Evolutionary conservation across 345 rosid genomes (phyloP), one percentile per base, ranked within the genome.

Genomic region (Citrus sp.): DNA sequence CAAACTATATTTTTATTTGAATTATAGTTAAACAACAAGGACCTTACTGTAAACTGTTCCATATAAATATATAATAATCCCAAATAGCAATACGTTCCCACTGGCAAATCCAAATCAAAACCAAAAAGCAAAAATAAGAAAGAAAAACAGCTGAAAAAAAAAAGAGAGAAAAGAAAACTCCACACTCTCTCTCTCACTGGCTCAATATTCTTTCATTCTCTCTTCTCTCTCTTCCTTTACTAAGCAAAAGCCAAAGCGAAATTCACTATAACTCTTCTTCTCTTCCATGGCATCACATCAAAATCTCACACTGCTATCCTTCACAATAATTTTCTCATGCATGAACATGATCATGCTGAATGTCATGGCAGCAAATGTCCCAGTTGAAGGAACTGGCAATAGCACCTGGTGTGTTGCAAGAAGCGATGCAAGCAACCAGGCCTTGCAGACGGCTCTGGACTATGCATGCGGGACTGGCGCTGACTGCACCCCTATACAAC

Each of bases 401-500:
- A 18, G 38, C 25, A 28, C 60, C 73, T 93, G 97, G 97, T 93
- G 97, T n/a, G 97, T 93, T 7, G 91, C 88, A 12, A 84, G 97
- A 79, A 90, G 90, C 42, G 95, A 90, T 63, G 94, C 94, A 7
- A 91, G 85, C 72, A 77, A 58, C 83, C 85, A 87, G 34, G 92
- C 89, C 3, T 79, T 93, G 80, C 95, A 90, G 64, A 80, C 87
- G 0, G 88, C 95, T 9, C 73, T 93, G 0, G 92, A 93, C 81
- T 93, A 93, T 16, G 95, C 97, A 7, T 93, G 97, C 7, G 82
- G 77, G 28, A 73, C 88, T 34, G 97, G 97, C 4, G 97, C 92
- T 2, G 97, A 93, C 82, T 93, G 97, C 72, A 82, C 69, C 34
- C 91, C 95, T 3, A 69, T 93, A 3, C 89, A 75, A 73, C 46